Conservation (phyloP, 495 filamentous ascomycete genomes). For the Aspergillus steynii region DNA sequence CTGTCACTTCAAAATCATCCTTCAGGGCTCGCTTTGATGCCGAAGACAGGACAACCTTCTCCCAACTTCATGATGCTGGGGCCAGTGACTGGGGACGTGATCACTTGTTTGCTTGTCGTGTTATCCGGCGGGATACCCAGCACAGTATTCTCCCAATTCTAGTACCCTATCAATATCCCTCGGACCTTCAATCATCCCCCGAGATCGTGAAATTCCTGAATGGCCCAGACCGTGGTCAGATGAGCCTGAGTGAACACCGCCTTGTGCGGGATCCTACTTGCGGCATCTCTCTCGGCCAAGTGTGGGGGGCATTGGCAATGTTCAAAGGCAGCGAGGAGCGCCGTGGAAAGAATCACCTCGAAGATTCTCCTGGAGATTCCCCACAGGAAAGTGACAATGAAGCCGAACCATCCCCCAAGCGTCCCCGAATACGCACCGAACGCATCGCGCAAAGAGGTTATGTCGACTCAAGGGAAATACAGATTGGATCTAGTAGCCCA, state of each 20-base stretch:
- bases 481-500: constrained; percentile 22
- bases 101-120: constrained; percentile 20
- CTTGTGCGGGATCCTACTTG: constrained; percentile 12
- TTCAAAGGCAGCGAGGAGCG: constrained; percentile 12
- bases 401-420: constrained; percentile 7
- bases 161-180: constrained; percentile 7
- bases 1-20: constrained; percentile 10
- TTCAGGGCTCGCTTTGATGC: constrained; percentile 12
- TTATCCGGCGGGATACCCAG: constrained; percentile 13
- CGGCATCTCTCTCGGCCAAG: constrained; percentile 16
- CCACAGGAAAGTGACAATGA: not conserved
- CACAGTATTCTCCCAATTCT: constrained; percentile 14
- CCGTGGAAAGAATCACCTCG: constrained; percentile 12
- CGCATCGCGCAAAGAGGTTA: constrained; percentile 10
- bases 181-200: constrained; percentile 11
- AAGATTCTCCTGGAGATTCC: constrained; percentile 13
- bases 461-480: constrained; percentile 15
- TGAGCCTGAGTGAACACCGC: constrained; percentile 18
- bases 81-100: constrained; percentile 17
- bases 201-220: constrained; percentile 13
- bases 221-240: constrained; percentile 8
- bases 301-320: constrained; percentile 24
- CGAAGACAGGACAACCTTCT: constrained; percentile 11
- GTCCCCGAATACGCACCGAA: constrained; percentile 3
- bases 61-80: constrained; percentile 1